Base-by-base conservation (phyloP, 495 filamentous ascomycete genomes). In the Astrothelium subdiscretum region DNA sequence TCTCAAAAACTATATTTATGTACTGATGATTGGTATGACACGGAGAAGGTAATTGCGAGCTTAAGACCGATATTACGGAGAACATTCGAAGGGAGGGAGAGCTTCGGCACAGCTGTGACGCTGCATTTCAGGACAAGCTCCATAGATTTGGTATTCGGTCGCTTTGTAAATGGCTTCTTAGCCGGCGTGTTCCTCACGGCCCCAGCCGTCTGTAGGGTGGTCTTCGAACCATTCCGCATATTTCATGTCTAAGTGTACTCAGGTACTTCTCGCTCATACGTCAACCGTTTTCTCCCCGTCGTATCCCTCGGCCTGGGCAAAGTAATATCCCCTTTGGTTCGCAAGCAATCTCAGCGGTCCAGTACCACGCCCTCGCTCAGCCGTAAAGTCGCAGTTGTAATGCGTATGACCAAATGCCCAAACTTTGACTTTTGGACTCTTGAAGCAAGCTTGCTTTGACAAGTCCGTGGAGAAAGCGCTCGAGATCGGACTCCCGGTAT, bases 391-490 rank as follows among this genome's bases (percentile, higher is more conserved):
- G 15, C 71, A 76, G 64, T 82, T 82, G 66, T 73, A 80, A 68
- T 84, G 81, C 12, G 81, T 83, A 31, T 60, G 59, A 42, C 59
- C 59, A 31, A 60, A 60, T 22, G 31, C 59, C 59, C 59, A 60
- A 22, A 82, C 27, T 42, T 70, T 69, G 6, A 83, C 80, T 2
- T 66, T 67, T 1, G 60, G 58, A 31, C 72, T 76, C 32, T 62
- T 69, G 74, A 75, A 84, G 58, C 81, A 82, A 31, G 44, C 31
- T 63, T 83, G 65, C 15, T 26, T 59, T 12, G 67, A 69, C 31
- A 82, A 60, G 64, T 83, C 79, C 0, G 78, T 81, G 11, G 73
- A 67, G 61, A 83, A 84, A 1, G 70, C 65, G 65, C 63, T 77
- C 0, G 69, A 67, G 44, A 83, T 69, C 8, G 66, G 59, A 59